Base-by-base conservation (phyloP, 176 grass and related monocot species). In the Zea mays region DNA sequence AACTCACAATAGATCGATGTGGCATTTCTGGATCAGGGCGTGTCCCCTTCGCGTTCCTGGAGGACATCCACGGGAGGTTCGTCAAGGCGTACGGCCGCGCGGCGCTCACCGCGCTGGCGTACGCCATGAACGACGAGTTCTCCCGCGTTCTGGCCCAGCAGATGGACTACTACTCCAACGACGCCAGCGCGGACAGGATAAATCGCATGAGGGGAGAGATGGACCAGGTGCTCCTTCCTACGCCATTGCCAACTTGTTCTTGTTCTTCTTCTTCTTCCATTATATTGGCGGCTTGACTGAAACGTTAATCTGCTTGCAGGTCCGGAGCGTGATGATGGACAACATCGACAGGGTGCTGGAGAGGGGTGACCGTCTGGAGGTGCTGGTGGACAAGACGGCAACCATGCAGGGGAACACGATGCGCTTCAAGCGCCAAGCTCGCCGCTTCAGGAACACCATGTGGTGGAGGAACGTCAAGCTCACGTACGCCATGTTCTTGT, bases 391-490 rank as follows among this genome's bases (percentile, higher is more conserved):
- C 55, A 97, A 93, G 85, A 97, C 93, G 9, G 60, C 77, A 62
- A 66, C 85, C 51, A 93, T 97, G 88, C 88, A 97, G 77, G 93
- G 88, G 48, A 93, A 92, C 72, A 97, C 93, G 1, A 78, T 90
- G 75, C 85, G 93, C 0, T 97, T 97, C 33, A 90, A 87, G 61
- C 85, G 90, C 65, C 90, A 97, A 58, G 90, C 93, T 67, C 93
- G 88, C 5, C 85, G 90, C 55, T 97, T 97, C 73, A 89, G 93
- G 74, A 97, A 84, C 81, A 91, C 88, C 14, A n/a, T 82, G 7
- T 93, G 93, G 93, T 97, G 93, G 93, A 82, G 84, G 79, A 90
- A 93, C 85, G 88, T 93, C 62, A 93, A 93, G 68, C 90, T 97
- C 67, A 92, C 90, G 93, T 97, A 90, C 19, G 90, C 74, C 38